phyloP scores from a whole-genome alignment of 805 yeast genomes.

The Priceomyces medius region DNA sequence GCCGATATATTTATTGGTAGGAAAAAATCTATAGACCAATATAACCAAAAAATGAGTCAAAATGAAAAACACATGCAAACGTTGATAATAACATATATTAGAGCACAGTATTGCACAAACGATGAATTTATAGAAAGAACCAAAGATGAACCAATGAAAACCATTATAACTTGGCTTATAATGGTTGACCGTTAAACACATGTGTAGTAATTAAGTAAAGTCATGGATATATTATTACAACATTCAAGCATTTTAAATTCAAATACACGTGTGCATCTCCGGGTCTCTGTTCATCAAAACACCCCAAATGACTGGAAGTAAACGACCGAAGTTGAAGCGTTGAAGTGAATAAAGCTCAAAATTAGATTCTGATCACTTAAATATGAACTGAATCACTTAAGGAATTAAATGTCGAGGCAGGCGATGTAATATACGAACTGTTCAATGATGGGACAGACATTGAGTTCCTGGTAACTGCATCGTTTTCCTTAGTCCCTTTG shows the following conservation, averaged over 20 bases:
- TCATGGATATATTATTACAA: background rate
- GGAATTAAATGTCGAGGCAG: conserved; percentile 35
- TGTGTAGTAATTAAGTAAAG: conserved; percentile 1
- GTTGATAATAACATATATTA: no score
- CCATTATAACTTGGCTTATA: no score
- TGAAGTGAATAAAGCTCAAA: conserved; percentile 4
- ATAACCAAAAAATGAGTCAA: conserved; percentile 1
- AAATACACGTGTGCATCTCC: background rate
- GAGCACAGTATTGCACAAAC: no score
- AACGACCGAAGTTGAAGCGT: background rate
- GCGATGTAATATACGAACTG: conserved; percentile 13
- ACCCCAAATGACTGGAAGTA: background rate
- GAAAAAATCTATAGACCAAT: background rate
- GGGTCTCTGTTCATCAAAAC: background rate
- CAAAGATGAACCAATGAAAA: no score
- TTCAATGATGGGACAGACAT: conserved; percentile 1
- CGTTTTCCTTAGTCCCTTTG: conserved; percentile 1
- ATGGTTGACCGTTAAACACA: background rate
- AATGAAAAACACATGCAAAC: background rate
- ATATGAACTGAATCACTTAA: conserved; percentile 33
- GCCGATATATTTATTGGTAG: background rate
- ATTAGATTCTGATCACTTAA: conserved; percentile 11
- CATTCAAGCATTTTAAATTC: background rate
- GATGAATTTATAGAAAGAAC: no score
- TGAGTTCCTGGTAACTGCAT: conserved; percentile 1